Percentiles rank a stretch among this genome's conserved stretches.
These are phyloP conservation scores for Aspergillus sp. DNA, from an alignment of 2,329 filamentous ascomycete genomes.

Conservation along the genomic window DNA sequence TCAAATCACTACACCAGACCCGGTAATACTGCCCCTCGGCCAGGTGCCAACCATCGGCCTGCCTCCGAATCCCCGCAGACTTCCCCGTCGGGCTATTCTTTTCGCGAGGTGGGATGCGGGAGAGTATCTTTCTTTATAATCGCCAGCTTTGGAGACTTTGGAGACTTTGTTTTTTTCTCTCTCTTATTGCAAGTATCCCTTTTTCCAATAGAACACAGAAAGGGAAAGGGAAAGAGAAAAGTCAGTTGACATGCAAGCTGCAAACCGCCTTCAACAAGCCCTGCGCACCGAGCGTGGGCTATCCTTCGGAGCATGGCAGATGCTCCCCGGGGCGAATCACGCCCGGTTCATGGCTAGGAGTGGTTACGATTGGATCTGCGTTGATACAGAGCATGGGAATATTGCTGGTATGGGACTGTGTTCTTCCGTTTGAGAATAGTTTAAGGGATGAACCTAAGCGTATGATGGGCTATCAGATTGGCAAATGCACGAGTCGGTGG, in stretches of 20 bases:
- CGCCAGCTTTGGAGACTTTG: too few relatives aligned
- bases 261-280: slow-evolving; percentile 46
- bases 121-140: too few relatives aligned
- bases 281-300: slow-evolving; percentile 41
- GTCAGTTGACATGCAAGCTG: slow-evolving; percentile 40
- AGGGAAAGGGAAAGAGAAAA: too few relatives aligned
- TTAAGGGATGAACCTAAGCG: not conserved
- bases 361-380: slow-evolving; percentile 47
- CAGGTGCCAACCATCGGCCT: not conserved
- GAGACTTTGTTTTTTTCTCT: too few relatives aligned
- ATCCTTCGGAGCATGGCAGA: slow-evolving; percentile 52
- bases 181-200: too few relatives aligned
- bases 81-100: not conserved
- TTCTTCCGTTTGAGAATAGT: not conserved
- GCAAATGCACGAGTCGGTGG: slow-evolving; percentile 50
- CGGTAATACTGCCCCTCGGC: too few relatives aligned
- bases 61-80: slow-evolving; percentile 1
- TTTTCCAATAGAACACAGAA: too few relatives aligned
- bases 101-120: not conserved
- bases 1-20: too few relatives aligned
- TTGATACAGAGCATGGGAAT: slow-evolving; percentile 51
- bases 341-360: slow-evolving; percentile 46
- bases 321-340: slow-evolving; percentile 48
- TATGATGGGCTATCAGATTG: slow-evolving; percentile 11
- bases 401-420: slow-evolving; percentile 38